These are phyloP conservation scores for Chytridium lagenaria DNA, from an alignment of 371 early-diverging fungal genomes.

Conservation along the genomic window DNA sequence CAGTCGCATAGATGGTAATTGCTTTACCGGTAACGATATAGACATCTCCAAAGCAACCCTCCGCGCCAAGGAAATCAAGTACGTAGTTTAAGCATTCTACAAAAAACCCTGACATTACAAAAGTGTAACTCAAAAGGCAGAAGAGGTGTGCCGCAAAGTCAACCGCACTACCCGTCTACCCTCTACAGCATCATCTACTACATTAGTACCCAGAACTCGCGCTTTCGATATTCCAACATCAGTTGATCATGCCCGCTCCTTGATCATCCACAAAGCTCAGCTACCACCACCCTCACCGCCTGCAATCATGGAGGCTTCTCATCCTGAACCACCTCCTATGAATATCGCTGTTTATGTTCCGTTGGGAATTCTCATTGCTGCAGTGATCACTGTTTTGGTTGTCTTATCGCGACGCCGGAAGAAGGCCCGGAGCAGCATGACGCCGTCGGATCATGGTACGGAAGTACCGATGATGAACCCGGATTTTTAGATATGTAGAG, in stretches of 20 bases:
- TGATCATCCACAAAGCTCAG: neutral
- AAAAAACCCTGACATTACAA: neutral
- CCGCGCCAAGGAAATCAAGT: neutral
- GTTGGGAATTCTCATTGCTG: too few species aligned
- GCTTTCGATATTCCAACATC: too few species aligned
- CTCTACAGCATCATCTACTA: neutral
- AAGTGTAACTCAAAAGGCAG: neutral
- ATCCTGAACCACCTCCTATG: neutral
- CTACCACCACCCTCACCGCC: neutral
- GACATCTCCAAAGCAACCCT: neutral
- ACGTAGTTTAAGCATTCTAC: neutral
- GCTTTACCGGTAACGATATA: neutral
- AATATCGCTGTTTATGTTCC: neutral
- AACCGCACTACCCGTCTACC: neutral
- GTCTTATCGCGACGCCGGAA: too few species aligned
- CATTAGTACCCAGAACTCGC: neutral
- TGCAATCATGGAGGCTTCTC: neutral
- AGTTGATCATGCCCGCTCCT: neutral
- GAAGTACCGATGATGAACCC: too few species aligned
- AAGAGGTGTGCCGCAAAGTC: neutral
- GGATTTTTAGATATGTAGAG: too few species aligned
- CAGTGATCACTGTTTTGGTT: too few species aligned
- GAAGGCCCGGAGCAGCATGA: too few species aligned
- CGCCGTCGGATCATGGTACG: too few species aligned
- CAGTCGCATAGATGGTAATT: conserved; percentile 1